Conservation (phyloP, 2,329 filamentous ascomycete genomes). For the Celoporthe dispersa region DNA sequence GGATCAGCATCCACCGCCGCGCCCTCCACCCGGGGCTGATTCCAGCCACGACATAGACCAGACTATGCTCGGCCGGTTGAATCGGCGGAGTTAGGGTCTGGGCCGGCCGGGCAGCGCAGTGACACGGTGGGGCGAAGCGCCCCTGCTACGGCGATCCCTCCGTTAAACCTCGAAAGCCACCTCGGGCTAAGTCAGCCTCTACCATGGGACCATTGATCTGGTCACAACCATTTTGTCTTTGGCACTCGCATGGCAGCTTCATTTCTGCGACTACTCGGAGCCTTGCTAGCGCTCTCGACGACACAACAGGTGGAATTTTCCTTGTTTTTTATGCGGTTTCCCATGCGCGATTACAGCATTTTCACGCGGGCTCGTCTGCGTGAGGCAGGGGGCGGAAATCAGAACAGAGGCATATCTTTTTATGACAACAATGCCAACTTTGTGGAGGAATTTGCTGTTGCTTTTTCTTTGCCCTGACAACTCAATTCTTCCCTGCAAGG, state of each 20-base stretch:
- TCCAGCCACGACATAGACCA: slow-evolving; percentile 55
- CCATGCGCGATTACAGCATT: background rate
- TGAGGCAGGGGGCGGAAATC: background rate
- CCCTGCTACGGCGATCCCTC: background rate
- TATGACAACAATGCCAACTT: background rate
- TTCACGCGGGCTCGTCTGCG: background rate
- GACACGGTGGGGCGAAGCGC: background rate
- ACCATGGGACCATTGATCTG: background rate
- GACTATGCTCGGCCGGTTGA: slow-evolving; percentile 58
- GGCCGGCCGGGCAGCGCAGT: background rate
- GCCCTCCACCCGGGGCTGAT: slow-evolving; percentile 29
- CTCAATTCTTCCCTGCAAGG: background rate
- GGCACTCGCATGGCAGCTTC: background rate
- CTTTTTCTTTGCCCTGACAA: background rate
- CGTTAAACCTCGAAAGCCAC: background rate
- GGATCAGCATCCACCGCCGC: slow-evolving; percentile 41
- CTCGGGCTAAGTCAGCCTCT: background rate
- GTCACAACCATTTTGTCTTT: background rate
- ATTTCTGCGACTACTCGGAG: background rate
- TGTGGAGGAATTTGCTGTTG: background rate
- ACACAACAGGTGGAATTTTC: background rate
- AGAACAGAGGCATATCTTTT: background rate
- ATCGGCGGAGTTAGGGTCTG: slow-evolving; percentile 40
- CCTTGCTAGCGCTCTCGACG: background rate
- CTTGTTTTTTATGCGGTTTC: background rate